phyloP scores from a whole-genome alignment of 805 yeast species.

The Candida orba region DNA sequence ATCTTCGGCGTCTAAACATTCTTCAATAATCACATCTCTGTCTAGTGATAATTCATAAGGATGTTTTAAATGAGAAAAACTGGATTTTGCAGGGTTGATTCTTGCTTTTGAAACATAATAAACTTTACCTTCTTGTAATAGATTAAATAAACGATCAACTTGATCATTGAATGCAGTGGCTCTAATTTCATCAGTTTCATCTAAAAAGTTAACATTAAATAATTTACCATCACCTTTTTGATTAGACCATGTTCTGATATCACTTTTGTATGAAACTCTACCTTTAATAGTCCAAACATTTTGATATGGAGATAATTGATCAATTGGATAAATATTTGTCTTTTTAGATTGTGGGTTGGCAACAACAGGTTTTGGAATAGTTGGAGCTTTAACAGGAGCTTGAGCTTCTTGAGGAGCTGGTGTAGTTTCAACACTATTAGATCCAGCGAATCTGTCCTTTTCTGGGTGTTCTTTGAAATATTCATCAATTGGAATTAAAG shows the following conservation, averaged over 20 bases:
- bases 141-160: constrained; percentile 71
- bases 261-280: constrained; percentile 82
- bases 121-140: constrained; percentile 82
- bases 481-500: constrained; percentile 42
- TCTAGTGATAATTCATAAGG: constrained; percentile 84
- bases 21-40: constrained; percentile 69
- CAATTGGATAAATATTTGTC: constrained; percentile 61
- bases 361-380: not conserved
- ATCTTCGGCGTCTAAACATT: constrained; percentile 50
- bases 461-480: constrained; percentile 55
- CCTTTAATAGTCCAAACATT: constrained; percentile 90
- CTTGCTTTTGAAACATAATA: constrained; percentile 79
- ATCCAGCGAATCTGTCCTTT: constrained; percentile 30
- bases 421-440: constrained; percentile 3
- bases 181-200: constrained; percentile 92
- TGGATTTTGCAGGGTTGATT: constrained; percentile 76
- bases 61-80: constrained; percentile 75
- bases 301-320: constrained; percentile 85
- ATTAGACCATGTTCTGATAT: constrained; percentile 81
- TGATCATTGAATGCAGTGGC: constrained; percentile 90
- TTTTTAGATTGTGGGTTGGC: constrained; percentile 16
- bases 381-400: not conserved
- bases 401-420: constrained; percentile 11
- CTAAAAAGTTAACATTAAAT: constrained; percentile 80
- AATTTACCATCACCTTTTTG: constrained; percentile 84